These are phyloP conservation scores for Tephrocybe rancida DNA, from an alignment of 768 basidiomycete species.

Conservation along the genomic window DNA sequence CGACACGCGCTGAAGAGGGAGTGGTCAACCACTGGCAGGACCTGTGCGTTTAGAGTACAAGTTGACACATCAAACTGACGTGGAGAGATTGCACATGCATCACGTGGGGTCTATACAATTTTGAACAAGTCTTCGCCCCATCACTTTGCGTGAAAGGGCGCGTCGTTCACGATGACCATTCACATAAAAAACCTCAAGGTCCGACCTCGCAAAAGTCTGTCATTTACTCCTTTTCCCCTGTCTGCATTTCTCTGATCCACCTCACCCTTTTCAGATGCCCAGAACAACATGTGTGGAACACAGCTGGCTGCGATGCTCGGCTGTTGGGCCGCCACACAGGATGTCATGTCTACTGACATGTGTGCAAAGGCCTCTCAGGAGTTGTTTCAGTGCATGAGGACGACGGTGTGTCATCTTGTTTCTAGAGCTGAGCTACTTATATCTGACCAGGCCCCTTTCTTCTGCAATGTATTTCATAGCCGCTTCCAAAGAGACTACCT, in stretches of 20 bases:
- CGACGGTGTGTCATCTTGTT: constrained; percentile 58
- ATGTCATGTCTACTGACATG: constrained; percentile 51
- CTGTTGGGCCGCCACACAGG: constrained; percentile 81
- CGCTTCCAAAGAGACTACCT: constrained; percentile 65
- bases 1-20: constrained; percentile 61
- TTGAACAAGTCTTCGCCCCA: constrained; percentile 4
- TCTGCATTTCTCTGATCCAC: constrained; percentile 8
- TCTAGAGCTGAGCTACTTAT: neutral
- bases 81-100: constrained; percentile 15
- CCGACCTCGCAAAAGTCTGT: constrained; percentile 70
- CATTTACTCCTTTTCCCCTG: neutral
- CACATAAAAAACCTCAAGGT: constrained; percentile 84
- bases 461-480: constrained; percentile 41
- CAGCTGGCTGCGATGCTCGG: constrained; percentile 80
- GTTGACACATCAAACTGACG: constrained; percentile 10
- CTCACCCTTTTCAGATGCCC: constrained; percentile 42
- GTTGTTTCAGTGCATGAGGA: constrained; percentile 84
- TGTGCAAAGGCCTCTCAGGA: constrained; percentile 64
- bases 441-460: neutral
- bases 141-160: constrained; percentile 12
- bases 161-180: constrained; percentile 39
- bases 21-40: too few species aligned
- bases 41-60: neutral
- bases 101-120: constrained; percentile 18
- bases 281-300: constrained; percentile 59